A percentile compares a stretch with the other conserved stretches of the same genome.
Evolutionary conservation across 2,329 filamentous ascomycete species (phyloP).

Genomic region (Ophiosphaerella narmari): DNA sequence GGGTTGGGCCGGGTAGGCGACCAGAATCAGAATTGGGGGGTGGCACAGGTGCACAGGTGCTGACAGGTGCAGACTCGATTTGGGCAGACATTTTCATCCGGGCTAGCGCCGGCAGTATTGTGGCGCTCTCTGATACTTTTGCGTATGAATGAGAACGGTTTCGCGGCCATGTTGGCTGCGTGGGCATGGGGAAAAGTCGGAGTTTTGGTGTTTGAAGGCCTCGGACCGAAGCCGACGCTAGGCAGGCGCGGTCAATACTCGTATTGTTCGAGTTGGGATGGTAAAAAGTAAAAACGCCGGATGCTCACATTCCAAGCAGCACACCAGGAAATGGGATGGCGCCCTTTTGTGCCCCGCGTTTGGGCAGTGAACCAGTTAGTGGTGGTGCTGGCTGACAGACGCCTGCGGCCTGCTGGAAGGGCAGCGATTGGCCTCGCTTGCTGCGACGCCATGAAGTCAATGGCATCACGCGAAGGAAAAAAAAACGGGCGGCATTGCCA

Average conservation of each 20-base stretch:
- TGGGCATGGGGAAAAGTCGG: not conserved
- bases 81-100: no score
- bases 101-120: not conserved
- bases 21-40: no score
- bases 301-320: no score
- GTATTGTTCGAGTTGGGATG: no score
- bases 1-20: no score
- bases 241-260: not conserved
- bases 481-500: slow-evolving; percentile 26
- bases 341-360: slow-evolving; percentile 13
- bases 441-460: no score
- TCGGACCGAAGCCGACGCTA: no score
- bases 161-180: not conserved
- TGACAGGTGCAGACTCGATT: no score
- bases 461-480: slow-evolving; percentile 2
- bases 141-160: not conserved
- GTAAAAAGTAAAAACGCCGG: no score
- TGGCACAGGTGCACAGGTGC: no score
- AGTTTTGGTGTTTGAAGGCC: no score
- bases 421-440: slow-evolving; percentile 11
- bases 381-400: slow-evolving; percentile 2
- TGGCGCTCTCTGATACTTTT: not conserved
- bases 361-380: slow-evolving; percentile 13
- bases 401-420: slow-evolving; percentile 12
- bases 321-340: not conserved